A percentile compares a stretch with the other conserved stretches of the same genome.
phyloP scores from a whole-genome alignment of 2,329 filamentous ascomycete genomes.

The Incumbomyces lentus region DNA sequence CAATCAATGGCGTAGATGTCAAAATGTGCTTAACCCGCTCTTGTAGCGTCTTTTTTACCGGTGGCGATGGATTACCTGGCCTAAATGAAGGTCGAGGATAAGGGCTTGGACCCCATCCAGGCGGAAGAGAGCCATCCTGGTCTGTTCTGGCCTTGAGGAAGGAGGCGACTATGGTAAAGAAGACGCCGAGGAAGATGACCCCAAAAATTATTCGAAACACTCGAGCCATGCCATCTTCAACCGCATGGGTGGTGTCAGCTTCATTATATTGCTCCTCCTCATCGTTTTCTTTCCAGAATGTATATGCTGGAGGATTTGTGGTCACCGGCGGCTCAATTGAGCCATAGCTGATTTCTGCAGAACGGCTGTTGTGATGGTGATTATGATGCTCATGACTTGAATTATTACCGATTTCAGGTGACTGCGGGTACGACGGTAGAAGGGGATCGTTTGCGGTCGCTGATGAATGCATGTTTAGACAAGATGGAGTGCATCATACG shows the following conservation, averaged over 20 bases:
- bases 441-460: constrained; percentile 18
- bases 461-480: constrained; percentile 2
- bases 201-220: constrained; percentile 7
- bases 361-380: constrained; percentile 1
- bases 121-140: constrained; percentile 2
- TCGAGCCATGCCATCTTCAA: constrained; percentile 2
- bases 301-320: neutral
- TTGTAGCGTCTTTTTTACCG: constrained; percentile 21
- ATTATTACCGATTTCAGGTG: constrained; percentile 21
- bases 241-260: constrained; percentile 2
- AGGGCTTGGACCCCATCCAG: neutral
- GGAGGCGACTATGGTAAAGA: constrained; percentile 14
- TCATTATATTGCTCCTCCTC: constrained; percentile 6
- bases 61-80: constrained; percentile 6
- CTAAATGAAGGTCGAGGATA: neutral
- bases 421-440: constrained; percentile 18
- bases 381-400: too few species aligned
- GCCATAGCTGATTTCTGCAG: constrained; percentile 3
- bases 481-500: too few species aligned
- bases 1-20: constrained; percentile 42
- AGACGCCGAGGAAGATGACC: constrained; percentile 17
- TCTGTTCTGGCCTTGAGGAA: constrained; percentile 10
- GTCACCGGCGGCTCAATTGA: neutral
- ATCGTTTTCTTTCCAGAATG: neutral
- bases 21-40: constrained; percentile 36